phyloP scores from a whole-genome alignment of 805 yeast genomes.

The Starmerella ratchasimensis region DNA sequence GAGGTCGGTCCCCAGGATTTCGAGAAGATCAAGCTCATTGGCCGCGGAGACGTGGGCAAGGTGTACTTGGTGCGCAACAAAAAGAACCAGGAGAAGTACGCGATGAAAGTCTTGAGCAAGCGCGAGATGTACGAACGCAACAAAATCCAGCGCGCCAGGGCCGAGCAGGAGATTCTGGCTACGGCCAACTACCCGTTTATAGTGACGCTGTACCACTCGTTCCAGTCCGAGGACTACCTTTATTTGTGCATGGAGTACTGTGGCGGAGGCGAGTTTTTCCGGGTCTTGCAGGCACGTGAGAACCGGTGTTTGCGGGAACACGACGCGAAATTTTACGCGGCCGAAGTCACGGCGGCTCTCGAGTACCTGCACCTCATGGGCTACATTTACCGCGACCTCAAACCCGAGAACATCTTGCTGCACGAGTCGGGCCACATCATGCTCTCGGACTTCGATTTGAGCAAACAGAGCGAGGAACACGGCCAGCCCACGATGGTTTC shows the following conservation, averaged over 20 bases:
- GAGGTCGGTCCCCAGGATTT: conserved; percentile 79
- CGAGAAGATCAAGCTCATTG: conserved; percentile 78
- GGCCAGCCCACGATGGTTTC: conserved; percentile 60
- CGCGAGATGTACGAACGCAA: conserved; percentile 91
- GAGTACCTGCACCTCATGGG: conserved; percentile 96
- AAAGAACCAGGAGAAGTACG: conserved; percentile 58
- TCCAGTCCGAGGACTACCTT: conserved; percentile 82
- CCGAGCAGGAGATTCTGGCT: conserved; percentile 93
- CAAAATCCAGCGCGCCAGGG: conserved; percentile 84
- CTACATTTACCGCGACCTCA: conserved; percentile 86
- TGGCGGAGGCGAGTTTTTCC: conserved; percentile 97
- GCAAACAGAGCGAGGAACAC: conserved; percentile 69
- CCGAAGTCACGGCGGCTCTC: conserved; percentile 93
- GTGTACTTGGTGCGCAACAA: conserved; percentile 85
- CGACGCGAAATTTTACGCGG: conserved; percentile 88
- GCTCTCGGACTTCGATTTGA: conserved; percentile 91
- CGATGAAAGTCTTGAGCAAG: conserved; percentile 83
- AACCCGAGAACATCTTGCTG: conserved; percentile 86
- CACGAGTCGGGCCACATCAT: conserved; percentile 97
- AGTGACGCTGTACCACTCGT: conserved; percentile 89
- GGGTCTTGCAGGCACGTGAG: conserved; percentile 85
- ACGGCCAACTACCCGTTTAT: conserved; percentile 95
- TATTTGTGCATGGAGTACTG: conserved; percentile 97
- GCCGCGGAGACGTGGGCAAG: conserved; percentile 96
- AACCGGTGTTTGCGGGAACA: conserved; percentile 73